Evolutionary conservation across 257 asterid species (phyloP).

Genomic region (Nemophila menziesii): DNA sequence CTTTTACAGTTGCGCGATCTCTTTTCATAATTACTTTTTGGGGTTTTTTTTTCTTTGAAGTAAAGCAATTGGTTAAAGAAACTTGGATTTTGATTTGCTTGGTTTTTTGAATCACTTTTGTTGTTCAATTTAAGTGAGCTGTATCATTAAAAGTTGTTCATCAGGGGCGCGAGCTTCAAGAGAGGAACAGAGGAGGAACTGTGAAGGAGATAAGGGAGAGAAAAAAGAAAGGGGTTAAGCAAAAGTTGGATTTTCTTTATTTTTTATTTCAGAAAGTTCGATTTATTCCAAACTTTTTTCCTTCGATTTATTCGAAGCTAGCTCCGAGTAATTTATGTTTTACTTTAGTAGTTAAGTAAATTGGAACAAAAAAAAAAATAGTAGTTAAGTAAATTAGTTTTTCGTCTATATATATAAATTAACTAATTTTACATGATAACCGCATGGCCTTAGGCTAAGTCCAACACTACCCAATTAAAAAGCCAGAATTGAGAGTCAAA

Average conservation of each 20-base stretch:
- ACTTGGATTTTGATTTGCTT: constrained; percentile 40
- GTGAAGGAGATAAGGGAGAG: constrained; percentile 44
- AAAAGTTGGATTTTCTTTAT: constrained; percentile 4
- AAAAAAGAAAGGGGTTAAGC: constrained; percentile 17
- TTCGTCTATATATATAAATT: too few species aligned
- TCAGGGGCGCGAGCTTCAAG: constrained; percentile 74
- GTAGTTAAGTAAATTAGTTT: too few species aligned
- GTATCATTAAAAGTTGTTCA: constrained; percentile 21
- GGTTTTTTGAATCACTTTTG: constrained; percentile 39
- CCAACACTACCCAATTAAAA: too few species aligned
- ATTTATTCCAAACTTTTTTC: too few species aligned
- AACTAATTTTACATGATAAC: too few species aligned
- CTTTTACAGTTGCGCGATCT: constrained; percentile 47
- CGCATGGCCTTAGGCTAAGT: too few species aligned
- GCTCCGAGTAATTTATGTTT: too few species aligned
- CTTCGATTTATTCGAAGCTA: too few species aligned
- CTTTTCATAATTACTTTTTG: constrained; percentile 37
- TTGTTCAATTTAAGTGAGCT: constrained; percentile 9
- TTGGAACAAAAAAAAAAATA: too few species aligned
- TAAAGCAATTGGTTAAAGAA: constrained; percentile 36
- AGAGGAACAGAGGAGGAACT: constrained; percentile 36
- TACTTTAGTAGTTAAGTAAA: too few species aligned
- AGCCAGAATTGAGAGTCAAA: too few species aligned
- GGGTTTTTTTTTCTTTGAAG: background rate
- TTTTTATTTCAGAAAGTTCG: background rate